Base-by-base conservation (phyloP, 345 rosid genomes). In the Adansonia digitata region DNA sequence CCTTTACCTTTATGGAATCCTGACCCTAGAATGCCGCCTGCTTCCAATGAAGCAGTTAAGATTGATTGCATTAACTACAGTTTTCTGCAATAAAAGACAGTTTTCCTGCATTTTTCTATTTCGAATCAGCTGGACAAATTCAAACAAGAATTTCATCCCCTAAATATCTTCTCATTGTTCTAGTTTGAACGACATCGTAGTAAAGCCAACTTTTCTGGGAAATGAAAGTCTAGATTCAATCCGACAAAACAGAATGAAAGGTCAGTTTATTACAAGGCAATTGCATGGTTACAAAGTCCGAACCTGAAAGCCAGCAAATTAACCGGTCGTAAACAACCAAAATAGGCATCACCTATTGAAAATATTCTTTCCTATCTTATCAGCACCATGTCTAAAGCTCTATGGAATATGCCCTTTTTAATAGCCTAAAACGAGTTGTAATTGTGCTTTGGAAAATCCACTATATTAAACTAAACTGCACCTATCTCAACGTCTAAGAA, bases 381-480 rank as follows among this genome's bases (percentile, higher is more conserved):
- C 68, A 63, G 14, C 29, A 40, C 17, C 14, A 42, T 11, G 69
- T 40, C 2, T 20, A 42, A 40, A 20, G 69, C 55, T 67, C 26
- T 6, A 49, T 69, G 27, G 73, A 49, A 69, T 69, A 69, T 69
- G 43, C 73, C 73, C 48, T 48, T 62, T 17, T 15, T 1, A 1
- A 1, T 31, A 48, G 14, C 73, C 27, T 67, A 39, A 24, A 42
- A 12, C 40, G 48, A 65, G 9, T 66, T 42, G 34, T 42, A 20
- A 13, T 24, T 0, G 53, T 5, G 22, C 71, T 26, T 67, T 45
- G 71, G 26, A 26, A 43, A 67, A 45, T 26, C 71, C 71, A 45
- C 55, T 40, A 5, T 2, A 65, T 40, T 34, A 62, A 62, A 62
- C 43, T 10, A 62, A 62, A 34, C 15, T 45, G 52, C 52, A 67